Percentiles rank a stretch among this genome's conserved stretches.
These are phyloP conservation scores for Naegleria lovaniensis DNA, from an alignment of 208 protist genomes.

Conservation along the genomic window DNA sequence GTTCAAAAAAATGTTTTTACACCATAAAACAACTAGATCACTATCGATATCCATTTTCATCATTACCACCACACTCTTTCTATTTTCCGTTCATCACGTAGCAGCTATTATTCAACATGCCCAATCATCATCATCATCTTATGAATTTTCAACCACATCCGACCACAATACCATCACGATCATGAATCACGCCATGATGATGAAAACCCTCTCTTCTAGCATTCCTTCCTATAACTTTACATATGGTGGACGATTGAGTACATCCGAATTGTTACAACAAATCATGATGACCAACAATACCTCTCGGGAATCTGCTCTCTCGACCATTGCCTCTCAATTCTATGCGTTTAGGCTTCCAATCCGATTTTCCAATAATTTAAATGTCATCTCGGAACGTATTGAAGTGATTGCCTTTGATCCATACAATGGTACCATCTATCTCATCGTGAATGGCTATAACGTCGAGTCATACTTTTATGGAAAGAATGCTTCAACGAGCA, in stretches of 20 bases:
- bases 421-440: not conserved
- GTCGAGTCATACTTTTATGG: not conserved
- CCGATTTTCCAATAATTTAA: not conserved
- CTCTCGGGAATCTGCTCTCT: not conserved
- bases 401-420: not conserved
- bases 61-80: no score
- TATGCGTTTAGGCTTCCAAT: not conserved
- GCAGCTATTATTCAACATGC: no score
- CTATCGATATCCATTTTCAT: no score
- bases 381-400: not conserved
- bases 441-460: not conserved
- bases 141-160: no score
- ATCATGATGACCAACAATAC: not conserved
- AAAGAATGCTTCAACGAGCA: not conserved
- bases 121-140: no score
- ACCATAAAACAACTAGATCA: no score
- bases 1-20: no score
- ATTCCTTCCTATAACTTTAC: not conserved
- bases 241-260: not conserved
- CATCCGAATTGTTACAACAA: not conserved
- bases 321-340: not conserved
- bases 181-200: no score
- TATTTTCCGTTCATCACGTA: no score
- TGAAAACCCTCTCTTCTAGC: no score
- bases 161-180: no score